A percentile compares a stretch with the other conserved stretches of the same genome.
Evolutionary conservation across 2,329 filamentous ascomycete genomes (phyloP).

Genomic region (Xylaria sp.): DNA sequence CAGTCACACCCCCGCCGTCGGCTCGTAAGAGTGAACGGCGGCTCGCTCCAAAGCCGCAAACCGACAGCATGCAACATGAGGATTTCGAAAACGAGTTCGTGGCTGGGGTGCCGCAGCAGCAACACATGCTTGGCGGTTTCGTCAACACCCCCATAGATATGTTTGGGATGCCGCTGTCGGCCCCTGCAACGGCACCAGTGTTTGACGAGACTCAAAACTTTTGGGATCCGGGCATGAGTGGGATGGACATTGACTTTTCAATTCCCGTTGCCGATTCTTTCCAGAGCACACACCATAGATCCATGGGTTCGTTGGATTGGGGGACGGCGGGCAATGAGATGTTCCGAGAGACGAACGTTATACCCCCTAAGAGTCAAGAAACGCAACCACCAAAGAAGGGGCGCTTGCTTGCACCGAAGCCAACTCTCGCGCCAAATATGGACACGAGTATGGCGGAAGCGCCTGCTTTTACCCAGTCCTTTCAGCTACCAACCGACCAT

Average conservation of each 20-base stretch:
- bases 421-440: conserved; percentile 46
- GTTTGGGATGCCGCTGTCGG: conserved; percentile 66
- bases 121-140: conserved; percentile 51
- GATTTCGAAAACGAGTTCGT: conserved; percentile 59
- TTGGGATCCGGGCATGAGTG: conserved; percentile 63
- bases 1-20: conserved; percentile 65
- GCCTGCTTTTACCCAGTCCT: conserved; percentile 49
- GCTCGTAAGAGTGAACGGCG: conserved; percentile 60
- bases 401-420: conserved; percentile 58
- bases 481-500: conserved; percentile 53
- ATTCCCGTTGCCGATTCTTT: conserved; percentile 53
- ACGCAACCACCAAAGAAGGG: conserved; percentile 49
- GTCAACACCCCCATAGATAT: conserved; percentile 58
- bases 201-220: conserved; percentile 54
- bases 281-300: conserved; percentile 50
- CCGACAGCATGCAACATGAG: conserved; percentile 63
- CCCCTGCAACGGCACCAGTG: conserved; percentile 55
- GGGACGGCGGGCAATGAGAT: conserved; percentile 59
- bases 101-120: conserved; percentile 54
- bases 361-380: conserved; percentile 46
- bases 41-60: conserved; percentile 56
- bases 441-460: conserved; percentile 47
- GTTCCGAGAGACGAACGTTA: conserved; percentile 54
- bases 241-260: conserved; percentile 66
- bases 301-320: conserved; percentile 63